These are phyloP conservation scores for Solanum hybrid DNA, from an alignment of 305 asterid species.

Conservation along the genomic window DNA sequence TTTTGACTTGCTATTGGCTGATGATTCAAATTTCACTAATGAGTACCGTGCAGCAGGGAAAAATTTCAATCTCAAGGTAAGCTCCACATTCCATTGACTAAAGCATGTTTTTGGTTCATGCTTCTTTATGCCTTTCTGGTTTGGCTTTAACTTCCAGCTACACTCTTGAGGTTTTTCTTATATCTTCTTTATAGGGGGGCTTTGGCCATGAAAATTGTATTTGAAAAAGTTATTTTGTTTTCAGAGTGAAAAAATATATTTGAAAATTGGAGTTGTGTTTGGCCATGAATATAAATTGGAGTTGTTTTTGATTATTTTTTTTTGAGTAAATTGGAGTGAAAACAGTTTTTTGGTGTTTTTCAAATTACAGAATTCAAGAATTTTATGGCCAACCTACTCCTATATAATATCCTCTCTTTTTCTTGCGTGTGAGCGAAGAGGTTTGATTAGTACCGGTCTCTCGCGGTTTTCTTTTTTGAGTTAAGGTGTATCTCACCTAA, in stretches of 20 bases:
- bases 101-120: not conserved
- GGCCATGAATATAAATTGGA: not conserved
- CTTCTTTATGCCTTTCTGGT: not conserved
- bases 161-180: not conserved
- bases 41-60: conserved; percentile 67
- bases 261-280: not conserved
- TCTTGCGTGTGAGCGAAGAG: not conserved
- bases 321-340: not conserved
- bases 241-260: not conserved
- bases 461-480: not conserved
- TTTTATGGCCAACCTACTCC: not conserved
- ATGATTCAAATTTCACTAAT: conserved; percentile 65
- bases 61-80: conserved; percentile 71
- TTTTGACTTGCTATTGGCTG: conserved; percentile 59
- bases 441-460: not conserved
- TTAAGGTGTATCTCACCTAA: not conserved
- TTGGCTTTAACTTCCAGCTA: not conserved
- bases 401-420: not conserved
- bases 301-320: not conserved
- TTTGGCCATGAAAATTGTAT: not conserved
- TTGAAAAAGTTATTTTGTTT: not conserved
- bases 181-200: not conserved
- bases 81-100: conserved; percentile 22
- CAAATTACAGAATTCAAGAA: not conserved
- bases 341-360: not conserved